Evolutionary conservation across 306 rosid genomes (phyloP).

Genomic region (Nissolia schottii): DNA sequence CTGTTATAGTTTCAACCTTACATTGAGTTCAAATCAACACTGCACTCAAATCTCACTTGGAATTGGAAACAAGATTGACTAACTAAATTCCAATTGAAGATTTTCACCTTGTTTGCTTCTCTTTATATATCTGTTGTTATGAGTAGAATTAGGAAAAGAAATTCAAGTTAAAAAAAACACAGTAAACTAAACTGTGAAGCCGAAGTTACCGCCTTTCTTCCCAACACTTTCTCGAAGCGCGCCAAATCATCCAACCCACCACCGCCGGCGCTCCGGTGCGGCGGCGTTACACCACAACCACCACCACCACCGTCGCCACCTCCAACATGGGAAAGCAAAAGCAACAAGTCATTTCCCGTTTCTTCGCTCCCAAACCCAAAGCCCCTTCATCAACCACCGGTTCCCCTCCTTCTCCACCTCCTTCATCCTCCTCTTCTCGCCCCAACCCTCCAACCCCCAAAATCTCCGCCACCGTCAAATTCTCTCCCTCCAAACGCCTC

Average conservation of each 20-base stretch:
- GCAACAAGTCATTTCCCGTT: constrained; percentile 84
- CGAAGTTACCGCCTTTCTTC: neutral
- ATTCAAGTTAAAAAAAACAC: no score
- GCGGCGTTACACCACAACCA: neutral
- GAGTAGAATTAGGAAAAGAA: no score
- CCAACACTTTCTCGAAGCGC: constrained; percentile 25
- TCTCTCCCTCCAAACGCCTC: constrained; percentile 82
- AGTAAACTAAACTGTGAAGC: no score
- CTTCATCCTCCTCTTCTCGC: neutral
- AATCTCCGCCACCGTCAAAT: constrained; percentile 70
- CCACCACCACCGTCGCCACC: constrained; percentile 8
- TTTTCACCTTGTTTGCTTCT: no score
- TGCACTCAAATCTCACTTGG: no score
- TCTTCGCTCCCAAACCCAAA: constrained; percentile 76
- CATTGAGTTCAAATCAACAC: no score
- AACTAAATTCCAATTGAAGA: no score
- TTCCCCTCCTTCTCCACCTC: constrained; percentile 15
- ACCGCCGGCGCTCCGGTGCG: neutral
- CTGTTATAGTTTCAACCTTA: no score
- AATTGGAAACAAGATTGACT: no score
- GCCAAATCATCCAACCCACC: constrained; percentile 34
- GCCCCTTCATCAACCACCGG: constrained; percentile 25
- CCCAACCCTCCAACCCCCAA: constrained; percentile 59
- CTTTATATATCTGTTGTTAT: no score
- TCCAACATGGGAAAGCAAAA: constrained; percentile 71